phyloP scores from a whole-genome alignment of 2,329 filamentous ascomycete genomes.

The Fusarium bulbicola region DNA sequence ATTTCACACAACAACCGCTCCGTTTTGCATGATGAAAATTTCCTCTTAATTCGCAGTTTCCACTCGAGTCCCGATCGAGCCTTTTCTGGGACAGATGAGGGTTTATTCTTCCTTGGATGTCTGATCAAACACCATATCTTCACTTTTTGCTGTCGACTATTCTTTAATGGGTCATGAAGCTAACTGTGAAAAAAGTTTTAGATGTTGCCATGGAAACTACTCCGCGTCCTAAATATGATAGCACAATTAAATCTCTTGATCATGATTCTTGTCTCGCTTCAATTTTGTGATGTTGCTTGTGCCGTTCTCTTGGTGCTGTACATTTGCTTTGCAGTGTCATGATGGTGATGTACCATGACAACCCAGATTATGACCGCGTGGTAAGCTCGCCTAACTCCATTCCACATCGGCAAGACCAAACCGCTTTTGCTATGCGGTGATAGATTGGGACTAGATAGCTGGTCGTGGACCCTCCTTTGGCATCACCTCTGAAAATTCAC shows the following conservation, averaged over 20 bases:
- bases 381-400: background rate
- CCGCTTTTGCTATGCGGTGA: too few species aligned
- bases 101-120: constrained; percentile 80
- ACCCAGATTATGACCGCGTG: background rate
- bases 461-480: background rate
- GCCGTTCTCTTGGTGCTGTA: too few species aligned
- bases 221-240: background rate
- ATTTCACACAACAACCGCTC: background rate
- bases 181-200: constrained; percentile 36
- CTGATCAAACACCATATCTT: constrained; percentile 58
- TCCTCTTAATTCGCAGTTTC: constrained; percentile 87
- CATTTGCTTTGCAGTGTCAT: background rate
- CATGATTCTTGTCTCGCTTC: background rate
- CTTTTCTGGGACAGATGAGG: constrained; percentile 75
- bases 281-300: background rate
- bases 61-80: constrained; percentile 78
- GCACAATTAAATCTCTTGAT: background rate
- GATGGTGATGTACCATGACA: background rate
- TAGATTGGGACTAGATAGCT: background rate
- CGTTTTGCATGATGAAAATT: constrained; percentile 73
- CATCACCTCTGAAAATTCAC: background rate
- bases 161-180: constrained; percentile 20
- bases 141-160: constrained; percentile 16
- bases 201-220: background rate
- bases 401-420: background rate